A percentile compares a stretch with the other conserved stretches of the same genome.
These are phyloP conservation scores for Phoma sp. DNA, from an alignment of 2,329 filamentous ascomycete genomes.

Conservation along the genomic window DNA sequence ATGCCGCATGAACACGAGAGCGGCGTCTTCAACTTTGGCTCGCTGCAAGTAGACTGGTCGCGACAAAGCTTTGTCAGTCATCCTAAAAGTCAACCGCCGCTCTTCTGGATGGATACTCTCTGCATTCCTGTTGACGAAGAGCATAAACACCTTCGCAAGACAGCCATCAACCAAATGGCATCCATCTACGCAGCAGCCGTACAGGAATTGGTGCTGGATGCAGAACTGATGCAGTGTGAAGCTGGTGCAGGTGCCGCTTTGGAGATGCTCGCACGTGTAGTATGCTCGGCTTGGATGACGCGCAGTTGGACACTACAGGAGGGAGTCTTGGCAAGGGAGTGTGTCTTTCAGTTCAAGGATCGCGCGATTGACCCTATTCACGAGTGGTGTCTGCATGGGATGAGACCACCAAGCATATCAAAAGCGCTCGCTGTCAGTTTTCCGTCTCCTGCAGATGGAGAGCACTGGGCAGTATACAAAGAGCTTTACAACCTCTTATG, in stretches of 20 bases:
- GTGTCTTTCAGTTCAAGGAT: constrained; percentile 15
- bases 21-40: constrained; percentile 1
- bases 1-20: constrained; percentile 7
- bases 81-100: background rate
- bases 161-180: constrained; percentile 19
- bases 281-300: constrained; percentile 17
- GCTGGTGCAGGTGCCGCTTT: background rate
- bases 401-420: background rate
- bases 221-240: constrained; percentile 9
- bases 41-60: constrained; percentile 10
- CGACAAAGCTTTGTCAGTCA: constrained; percentile 3
- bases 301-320: constrained; percentile 27
- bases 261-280: constrained; percentile 5
- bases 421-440: background rate
- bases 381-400: constrained; percentile 7
- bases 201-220: constrained; percentile 20
- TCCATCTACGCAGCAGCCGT: constrained; percentile 19
- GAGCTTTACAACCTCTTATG: constrained; percentile 5
- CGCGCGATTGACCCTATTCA: constrained; percentile 2
- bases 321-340: constrained; percentile 15
- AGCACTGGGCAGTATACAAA: constrained; percentile 1
- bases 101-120: constrained; percentile 29
- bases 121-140: constrained; percentile 20
- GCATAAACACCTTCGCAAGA: background rate
- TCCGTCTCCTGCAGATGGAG: background rate